Percentiles rank a stretch among this genome's conserved stretches.
Evolutionary conservation across 495 filamentous ascomycete species (phyloP).

Genomic region (Zalerion maritima): DNA sequence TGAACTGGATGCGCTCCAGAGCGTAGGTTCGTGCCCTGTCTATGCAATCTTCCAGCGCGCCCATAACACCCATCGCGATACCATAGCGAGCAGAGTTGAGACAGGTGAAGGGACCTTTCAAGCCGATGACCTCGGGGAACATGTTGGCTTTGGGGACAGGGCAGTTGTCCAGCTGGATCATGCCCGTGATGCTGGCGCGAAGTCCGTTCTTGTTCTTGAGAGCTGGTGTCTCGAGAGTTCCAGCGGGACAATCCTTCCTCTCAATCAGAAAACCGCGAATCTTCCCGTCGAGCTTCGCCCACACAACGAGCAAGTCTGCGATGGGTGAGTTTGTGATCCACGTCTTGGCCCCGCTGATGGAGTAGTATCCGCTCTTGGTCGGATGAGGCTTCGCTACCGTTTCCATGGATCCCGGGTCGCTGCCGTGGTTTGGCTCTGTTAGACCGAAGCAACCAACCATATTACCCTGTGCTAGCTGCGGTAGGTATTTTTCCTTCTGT

Average conservation of each 20-base stretch:
- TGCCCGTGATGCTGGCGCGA: slow-evolving; percentile 85
- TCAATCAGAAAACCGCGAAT: slow-evolving; percentile 92
- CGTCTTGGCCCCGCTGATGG: slow-evolving; percentile 78
- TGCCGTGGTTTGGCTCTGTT: slow-evolving; percentile 96
- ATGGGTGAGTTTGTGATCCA: slow-evolving; percentile 99
- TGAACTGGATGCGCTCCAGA: slow-evolving; percentile 89
- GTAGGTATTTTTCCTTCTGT: slow-evolving; percentile 79
- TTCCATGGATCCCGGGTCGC: slow-evolving; percentile 94
- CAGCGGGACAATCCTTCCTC: slow-evolving; percentile 61
- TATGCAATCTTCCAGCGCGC: slow-evolving; percentile 85
- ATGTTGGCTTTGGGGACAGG: slow-evolving; percentile 85
- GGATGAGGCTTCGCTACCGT: slow-evolving; percentile 75
- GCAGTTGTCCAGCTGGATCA: slow-evolving; percentile 90
- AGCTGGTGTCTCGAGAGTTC: slow-evolving; percentile 79
- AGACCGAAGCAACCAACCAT: slow-evolving; percentile 84
- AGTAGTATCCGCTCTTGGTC: slow-evolving; percentile 69
- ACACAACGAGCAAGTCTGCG: slow-evolving; percentile 77
- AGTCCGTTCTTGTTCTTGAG: slow-evolving; percentile 95
- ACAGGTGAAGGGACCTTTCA: slow-evolving; percentile 82
- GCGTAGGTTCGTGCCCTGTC: slow-evolving; percentile 68
- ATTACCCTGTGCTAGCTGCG: slow-evolving; percentile 73
- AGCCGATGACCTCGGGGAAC: slow-evolving; percentile 81
- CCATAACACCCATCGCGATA: slow-evolving; percentile 87
- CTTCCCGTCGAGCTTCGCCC: slow-evolving; percentile 90
- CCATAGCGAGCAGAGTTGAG: slow-evolving; percentile 86